Conservation (phyloP, 2,329 filamentous ascomycete species). For the Hawksworthiomyces lignivorus region DNA sequence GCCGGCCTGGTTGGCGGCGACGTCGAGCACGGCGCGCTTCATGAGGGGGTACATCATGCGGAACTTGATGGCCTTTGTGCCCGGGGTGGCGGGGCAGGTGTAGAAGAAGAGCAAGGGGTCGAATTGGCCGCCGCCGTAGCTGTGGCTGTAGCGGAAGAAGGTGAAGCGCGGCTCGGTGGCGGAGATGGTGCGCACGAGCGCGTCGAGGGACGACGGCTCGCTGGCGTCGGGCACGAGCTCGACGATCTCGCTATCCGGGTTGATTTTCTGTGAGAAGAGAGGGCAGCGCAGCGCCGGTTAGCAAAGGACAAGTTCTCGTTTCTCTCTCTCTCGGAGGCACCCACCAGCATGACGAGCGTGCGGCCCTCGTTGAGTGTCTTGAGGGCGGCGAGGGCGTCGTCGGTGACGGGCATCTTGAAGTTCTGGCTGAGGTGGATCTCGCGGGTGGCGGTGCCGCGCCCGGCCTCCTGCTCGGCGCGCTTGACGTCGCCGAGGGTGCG, state of each 20-base stretch:
- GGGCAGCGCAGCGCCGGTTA: neutral
- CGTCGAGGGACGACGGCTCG: constrained; percentile 46
- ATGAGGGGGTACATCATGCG: constrained; percentile 76
- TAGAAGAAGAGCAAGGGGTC: constrained; percentile 71
- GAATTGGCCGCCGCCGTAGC: constrained; percentile 42
- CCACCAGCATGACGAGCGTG: constrained; percentile 58
- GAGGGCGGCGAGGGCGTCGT: constrained; percentile 58
- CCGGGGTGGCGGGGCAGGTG: constrained; percentile 62
- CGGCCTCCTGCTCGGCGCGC: constrained; percentile 66
- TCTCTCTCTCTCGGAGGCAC: no score
- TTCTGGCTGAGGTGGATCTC: constrained; percentile 53
- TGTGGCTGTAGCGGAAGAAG: constrained; percentile 63
- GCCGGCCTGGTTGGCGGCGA: constrained; percentile 58
- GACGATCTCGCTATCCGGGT: constrained; percentile 60
- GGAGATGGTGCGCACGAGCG: constrained; percentile 55
- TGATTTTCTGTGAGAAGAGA: constrained; percentile 52
- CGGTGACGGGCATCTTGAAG: constrained; percentile 50
- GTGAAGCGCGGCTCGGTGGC: constrained; percentile 65
- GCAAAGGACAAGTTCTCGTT: no score
- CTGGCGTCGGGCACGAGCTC: constrained; percentile 50
- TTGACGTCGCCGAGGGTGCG: constrained; percentile 62
- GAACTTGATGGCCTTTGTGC: constrained; percentile 66
- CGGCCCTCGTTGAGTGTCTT: constrained; percentile 45
- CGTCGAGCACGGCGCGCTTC: constrained; percentile 57
- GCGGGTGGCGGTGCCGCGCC: constrained; percentile 55